Percentiles rank a stretch among this genome's conserved stretches.
Conservation (phyloP, 2,329 filamentous ascomycete species). For the Chalara sp. region DNA sequence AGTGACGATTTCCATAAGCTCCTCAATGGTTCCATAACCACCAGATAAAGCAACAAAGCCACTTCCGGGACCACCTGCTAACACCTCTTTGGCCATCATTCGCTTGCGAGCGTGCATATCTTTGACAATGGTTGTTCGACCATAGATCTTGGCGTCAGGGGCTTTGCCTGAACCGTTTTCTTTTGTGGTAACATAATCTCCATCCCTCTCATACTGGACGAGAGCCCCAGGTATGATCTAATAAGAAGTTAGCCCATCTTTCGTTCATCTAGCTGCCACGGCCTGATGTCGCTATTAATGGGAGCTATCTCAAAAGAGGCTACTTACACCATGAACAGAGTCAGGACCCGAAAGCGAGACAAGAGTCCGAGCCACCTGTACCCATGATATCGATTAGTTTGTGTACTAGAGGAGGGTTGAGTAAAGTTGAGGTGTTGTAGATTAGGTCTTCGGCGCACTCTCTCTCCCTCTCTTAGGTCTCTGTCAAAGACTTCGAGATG, state of each 20-base stretch:
- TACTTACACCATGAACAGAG: neutral
- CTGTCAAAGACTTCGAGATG: no score
- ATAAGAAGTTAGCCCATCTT: no score
- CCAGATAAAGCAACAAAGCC: conserved; percentile 87
- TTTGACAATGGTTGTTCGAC: conserved; percentile 77
- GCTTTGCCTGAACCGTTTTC: neutral
- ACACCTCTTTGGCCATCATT: conserved; percentile 85
- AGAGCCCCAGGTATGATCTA: conserved; percentile 79
- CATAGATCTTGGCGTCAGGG: conserved; percentile 47
- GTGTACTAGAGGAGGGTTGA: no score
- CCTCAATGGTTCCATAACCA: conserved; percentile 92
- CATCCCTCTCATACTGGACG: conserved; percentile 66
- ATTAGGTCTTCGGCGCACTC: no score
- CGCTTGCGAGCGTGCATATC: conserved; percentile 97
- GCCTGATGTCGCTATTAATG: no score
- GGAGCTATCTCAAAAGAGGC: no score
- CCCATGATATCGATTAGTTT: no score
- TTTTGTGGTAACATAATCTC: conserved; percentile 36
- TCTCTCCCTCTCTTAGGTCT: no score
- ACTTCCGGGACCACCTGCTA: conserved; percentile 71
- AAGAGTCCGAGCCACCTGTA: conserved; percentile 60
- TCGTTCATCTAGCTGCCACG: no score
- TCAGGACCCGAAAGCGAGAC: conserved; percentile 74
- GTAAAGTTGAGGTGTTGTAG: no score
- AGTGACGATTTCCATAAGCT: conserved; percentile 83